Evolutionary conservation across 2,329 filamentous ascomycete genomes (phyloP).

Genomic region (Lasiodiplodia sp.): DNA sequence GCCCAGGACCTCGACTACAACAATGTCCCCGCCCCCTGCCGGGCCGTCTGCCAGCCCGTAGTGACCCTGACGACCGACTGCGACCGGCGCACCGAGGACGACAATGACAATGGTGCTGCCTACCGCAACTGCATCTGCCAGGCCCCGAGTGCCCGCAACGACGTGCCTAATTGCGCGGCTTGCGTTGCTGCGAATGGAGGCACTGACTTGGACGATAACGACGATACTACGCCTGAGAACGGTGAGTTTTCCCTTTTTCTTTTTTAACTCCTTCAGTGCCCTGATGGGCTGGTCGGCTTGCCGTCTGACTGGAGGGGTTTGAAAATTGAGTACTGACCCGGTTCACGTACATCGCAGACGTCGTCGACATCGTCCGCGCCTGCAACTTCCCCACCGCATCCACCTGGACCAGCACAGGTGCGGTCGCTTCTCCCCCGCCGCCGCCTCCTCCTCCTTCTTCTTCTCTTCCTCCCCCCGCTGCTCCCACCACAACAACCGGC

Average conservation of each 20-base stretch:
- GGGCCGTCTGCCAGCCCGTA: slow-evolving; percentile 38
- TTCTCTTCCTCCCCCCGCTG: too few species aligned
- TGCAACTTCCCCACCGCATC: slow-evolving; percentile 41
- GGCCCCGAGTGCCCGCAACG: slow-evolving; percentile 36
- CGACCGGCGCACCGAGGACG: slow-evolving; percentile 13
- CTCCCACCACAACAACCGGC: slow-evolving; percentile 13
- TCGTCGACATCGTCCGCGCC: slow-evolving; percentile 40
- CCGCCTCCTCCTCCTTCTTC: not conserved
- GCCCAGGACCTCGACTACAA: slow-evolving; percentile 38
- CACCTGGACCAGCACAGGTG: slow-evolving; percentile 33
- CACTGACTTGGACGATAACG: slow-evolving; percentile 35
- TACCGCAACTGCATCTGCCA: slow-evolving; percentile 43
- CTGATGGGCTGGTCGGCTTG: too few species aligned
- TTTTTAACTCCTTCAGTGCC: too few species aligned
- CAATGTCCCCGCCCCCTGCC: slow-evolving; percentile 43
- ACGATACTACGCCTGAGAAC: slow-evolving; percentile 33
- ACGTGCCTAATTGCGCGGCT: slow-evolving; percentile 42
- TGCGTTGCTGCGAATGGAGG: slow-evolving; percentile 36
- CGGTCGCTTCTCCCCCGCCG: slow-evolving; percentile 21
- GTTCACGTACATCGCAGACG: slow-evolving; percentile 34
- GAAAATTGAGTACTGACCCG: too few species aligned
- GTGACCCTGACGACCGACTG: slow-evolving; percentile 38
- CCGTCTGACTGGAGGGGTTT: too few species aligned
- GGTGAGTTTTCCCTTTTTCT: slow-evolving; percentile 20
- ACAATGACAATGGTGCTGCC: not conserved